These are phyloP conservation scores for Arachnomyces sp. DNA, from an alignment of 2,329 filamentous ascomycete genomes.

Conservation along the genomic window DNA sequence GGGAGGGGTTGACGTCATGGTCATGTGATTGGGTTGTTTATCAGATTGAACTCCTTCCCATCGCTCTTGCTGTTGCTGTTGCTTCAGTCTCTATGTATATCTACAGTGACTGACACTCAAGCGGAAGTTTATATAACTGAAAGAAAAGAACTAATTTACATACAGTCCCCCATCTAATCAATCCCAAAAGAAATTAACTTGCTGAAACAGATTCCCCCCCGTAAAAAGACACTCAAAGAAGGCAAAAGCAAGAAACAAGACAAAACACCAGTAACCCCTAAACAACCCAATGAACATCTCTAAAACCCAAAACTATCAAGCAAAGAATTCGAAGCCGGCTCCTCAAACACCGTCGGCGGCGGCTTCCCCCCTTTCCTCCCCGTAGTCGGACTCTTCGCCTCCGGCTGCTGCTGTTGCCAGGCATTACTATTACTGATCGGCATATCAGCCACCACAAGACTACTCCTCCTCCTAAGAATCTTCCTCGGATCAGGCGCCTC, in stretches of 20 bases:
- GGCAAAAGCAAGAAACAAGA: slow-evolving; percentile 5
- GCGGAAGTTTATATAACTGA: no score
- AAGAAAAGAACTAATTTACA: slow-evolving; percentile 22
- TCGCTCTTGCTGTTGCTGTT: no score
- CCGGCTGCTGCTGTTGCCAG: slow-evolving; percentile 32
- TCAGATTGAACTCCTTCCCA: no score
- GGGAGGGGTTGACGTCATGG: no score
- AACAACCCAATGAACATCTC: slow-evolving; percentile 8
- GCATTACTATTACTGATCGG: slow-evolving; percentile 39
- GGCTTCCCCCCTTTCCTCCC: slow-evolving; percentile 41
- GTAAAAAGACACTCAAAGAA: no score
- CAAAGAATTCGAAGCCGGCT: slow-evolving; percentile 82
- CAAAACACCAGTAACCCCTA: slow-evolving; percentile 5
- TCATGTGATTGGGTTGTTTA: no score
- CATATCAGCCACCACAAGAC: slow-evolving; percentile 68
- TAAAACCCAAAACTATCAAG: slow-evolving; percentile 91
- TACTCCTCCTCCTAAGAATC: slow-evolving; percentile 62
- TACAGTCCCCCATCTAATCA: slow-evolving; percentile 44
- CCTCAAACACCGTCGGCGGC: slow-evolving; percentile 72
- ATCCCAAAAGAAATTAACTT: slow-evolving; percentile 29
- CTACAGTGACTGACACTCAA: no score
- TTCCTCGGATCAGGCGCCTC: slow-evolving; percentile 53
- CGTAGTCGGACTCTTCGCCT: slow-evolving; percentile 25
- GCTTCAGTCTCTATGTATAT: no score
- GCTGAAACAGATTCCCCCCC: no score